These are phyloP conservation scores for Calonectria honghensis DNA, from an alignment of 2,329 filamentous ascomycete species.

Conservation along the genomic window DNA sequence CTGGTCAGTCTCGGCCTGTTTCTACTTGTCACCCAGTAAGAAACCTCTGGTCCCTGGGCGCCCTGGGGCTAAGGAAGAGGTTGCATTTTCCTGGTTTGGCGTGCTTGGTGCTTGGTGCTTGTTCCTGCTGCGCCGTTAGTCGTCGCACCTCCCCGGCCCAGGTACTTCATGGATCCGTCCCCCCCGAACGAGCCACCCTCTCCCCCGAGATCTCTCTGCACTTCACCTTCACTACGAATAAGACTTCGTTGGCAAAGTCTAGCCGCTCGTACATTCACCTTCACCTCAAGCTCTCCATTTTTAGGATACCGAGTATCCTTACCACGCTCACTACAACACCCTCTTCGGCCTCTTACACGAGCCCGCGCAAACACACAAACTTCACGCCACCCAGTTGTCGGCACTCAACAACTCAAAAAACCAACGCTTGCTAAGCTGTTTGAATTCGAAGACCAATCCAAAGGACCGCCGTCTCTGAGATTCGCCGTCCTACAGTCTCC, in stretches of 20 bases:
- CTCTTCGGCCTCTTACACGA: slow-evolving; percentile 47
- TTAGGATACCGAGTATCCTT: slow-evolving; percentile 56
- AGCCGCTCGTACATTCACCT: slow-evolving; percentile 52
- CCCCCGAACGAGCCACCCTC: slow-evolving; percentile 39
- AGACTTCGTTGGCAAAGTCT: slow-evolving; percentile 77
- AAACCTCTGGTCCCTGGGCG: slow-evolving; percentile 30
- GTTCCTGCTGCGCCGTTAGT: slow-evolving; percentile 43
- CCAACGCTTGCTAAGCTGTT: not conserved
- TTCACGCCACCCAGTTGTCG: slow-evolving; percentile 35
- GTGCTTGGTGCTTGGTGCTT: slow-evolving; percentile 35
- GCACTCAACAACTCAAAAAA: slow-evolving; percentile 31
- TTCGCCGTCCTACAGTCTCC: slow-evolving; percentile 19
- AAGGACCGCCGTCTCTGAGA: slow-evolving; percentile 30
- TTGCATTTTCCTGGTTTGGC: slow-evolving; percentile 30
- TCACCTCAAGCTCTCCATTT: slow-evolving; percentile 42
- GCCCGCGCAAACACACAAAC: slow-evolving; percentile 34
- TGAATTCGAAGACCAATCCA: slow-evolving; percentile 2
- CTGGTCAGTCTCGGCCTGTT: slow-evolving; percentile 42
- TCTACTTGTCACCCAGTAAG: slow-evolving; percentile 37
- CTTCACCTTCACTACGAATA: slow-evolving; percentile 50
- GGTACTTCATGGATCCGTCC: slow-evolving; percentile 52
- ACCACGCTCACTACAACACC: slow-evolving; percentile 30
- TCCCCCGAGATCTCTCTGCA: slow-evolving; percentile 46
- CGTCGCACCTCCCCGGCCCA: slow-evolving; percentile 32
- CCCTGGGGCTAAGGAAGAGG: slow-evolving; percentile 28